Conservation (phyloP, 306 rosid genomes). For the Dalbergia oliveri region DNA sequence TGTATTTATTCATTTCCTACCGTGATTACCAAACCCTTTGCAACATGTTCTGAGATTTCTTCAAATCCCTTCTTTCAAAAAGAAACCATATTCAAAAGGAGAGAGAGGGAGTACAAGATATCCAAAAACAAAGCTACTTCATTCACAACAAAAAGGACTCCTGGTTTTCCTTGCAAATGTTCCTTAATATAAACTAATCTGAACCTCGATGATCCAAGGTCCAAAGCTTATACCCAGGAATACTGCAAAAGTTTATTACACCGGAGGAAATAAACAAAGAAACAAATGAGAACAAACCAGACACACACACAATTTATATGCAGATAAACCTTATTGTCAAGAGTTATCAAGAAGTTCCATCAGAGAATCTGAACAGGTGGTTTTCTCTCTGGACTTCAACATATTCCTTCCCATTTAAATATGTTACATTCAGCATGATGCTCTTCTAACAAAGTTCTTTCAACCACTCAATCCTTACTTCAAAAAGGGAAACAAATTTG, state of each 20-base stretch:
- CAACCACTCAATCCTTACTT: not conserved
- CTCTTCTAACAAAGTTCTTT: not conserved
- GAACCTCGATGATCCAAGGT: constrained; percentile 4
- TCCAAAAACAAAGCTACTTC: not conserved
- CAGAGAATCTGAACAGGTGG: not conserved
- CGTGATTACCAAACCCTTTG: constrained; percentile 18
- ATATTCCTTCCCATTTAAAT: not conserved
- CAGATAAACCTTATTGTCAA: not conserved
- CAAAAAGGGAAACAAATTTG: not conserved
- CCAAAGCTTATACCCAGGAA: not conserved
- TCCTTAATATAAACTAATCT: constrained; percentile 21
- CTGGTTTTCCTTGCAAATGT: not conserved
- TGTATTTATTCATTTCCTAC: constrained; percentile 10
- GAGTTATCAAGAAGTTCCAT: not conserved
- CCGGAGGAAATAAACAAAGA: constrained; percentile 1
- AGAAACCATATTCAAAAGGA: not conserved
- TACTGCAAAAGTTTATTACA: constrained; percentile 19
- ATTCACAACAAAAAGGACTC: not conserved
- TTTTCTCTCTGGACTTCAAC: not conserved
- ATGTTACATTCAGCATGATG: not conserved
- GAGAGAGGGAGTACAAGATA: not conserved
- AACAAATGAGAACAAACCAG: not conserved
- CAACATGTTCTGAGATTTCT: not conserved
- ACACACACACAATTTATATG: not conserved
- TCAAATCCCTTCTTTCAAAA: not conserved